Evolutionary conservation across 202 grass and related monocot species (phyloP), one percentile per base, ranked within the genome.

Genomic region (Zizania palustris): DNA sequence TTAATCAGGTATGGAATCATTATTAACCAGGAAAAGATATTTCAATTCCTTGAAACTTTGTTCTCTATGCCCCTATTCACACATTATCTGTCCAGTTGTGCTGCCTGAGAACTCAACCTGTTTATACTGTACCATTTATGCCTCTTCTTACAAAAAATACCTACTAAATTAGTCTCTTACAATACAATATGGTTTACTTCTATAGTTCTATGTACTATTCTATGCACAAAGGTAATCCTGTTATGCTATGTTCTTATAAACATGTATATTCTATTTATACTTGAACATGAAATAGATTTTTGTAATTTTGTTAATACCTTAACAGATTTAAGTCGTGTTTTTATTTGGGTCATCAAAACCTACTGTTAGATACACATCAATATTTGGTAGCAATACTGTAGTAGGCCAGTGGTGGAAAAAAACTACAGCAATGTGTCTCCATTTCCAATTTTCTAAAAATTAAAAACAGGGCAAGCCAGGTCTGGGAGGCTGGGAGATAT

Each of bases 1-100:
- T 98, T 78, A 98, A 98, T 79, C 91, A 95, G 91, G 96, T 98
- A 84, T 36, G 63, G 4, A 18, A 34, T 80, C 55, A 38, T 51
- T 45, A 39, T 49, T 38, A 56, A 45, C 12, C 36, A 16, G 43
- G 9, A 62, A 43, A 63, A 5, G 4, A 3, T 9, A 40, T 13
- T 37, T 34, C 45, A 15, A 21, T 79, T 21, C 7, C 13, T 50
- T 9, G 1, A 83, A 37, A 35, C 37, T 6, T 13, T 49, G 3
- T 80, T 48, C 51, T 11, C 36, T 45, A 0, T 64, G 65, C 5
- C 40, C 28, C 28, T 28, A 28, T 28, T 28, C 9, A 44, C 11
- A 37, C 0, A n/a, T 3, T n/a, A n/a, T 21, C 56, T 71, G 36
- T 53, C 46, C 7, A 15, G 55, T 82, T 4, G n/a, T 61, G 5